Percentiles rank a stretch among this genome's conserved stretches.
These are phyloP conservation scores for Flaveria trinervia DNA, from an alignment of 129 eudicot genomes.

Conservation along the genomic window DNA sequence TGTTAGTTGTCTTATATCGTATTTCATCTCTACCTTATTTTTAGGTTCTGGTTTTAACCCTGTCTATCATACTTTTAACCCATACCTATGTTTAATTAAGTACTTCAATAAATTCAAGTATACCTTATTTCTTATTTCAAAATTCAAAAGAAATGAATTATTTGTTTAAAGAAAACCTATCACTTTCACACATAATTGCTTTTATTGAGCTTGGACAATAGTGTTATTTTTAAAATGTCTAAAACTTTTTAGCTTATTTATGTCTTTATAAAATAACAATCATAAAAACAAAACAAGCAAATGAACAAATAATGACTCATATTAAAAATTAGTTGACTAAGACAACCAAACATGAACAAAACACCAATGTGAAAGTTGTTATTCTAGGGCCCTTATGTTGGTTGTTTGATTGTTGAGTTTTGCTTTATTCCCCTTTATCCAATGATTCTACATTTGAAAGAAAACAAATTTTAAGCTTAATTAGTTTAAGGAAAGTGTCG, in stretches of 20 bases:
- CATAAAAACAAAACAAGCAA: background rate
- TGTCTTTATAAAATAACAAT: background rate
- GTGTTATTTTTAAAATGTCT: background rate
- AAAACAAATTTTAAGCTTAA: background rate
- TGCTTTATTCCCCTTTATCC: constrained; percentile 22
- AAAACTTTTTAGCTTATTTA: background rate
- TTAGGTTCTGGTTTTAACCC: background rate
- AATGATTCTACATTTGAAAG: constrained; percentile 22
- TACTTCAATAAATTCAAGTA: no score
- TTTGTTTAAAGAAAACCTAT: background rate
- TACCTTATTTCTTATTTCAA: background rate
- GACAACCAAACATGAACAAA: constrained; percentile 11
- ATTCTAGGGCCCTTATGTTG: constrained; percentile 20
- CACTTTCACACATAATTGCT: background rate
- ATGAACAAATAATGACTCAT: background rate
- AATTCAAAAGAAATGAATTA: background rate
- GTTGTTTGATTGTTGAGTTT: constrained; percentile 24
- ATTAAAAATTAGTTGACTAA: constrained; percentile 9
- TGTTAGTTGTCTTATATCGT: no score
- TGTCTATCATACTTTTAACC: background rate
- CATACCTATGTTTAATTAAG: background rate
- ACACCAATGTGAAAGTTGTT: constrained; percentile 14
- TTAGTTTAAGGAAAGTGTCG: background rate
- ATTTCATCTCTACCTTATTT: no score
- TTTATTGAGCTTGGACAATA: background rate